Evolutionary conservation across 192 early-diverging fungal species (phyloP), one percentile per base, ranked within the genome.

Genomic region (Backusella tuberculispora): DNA sequence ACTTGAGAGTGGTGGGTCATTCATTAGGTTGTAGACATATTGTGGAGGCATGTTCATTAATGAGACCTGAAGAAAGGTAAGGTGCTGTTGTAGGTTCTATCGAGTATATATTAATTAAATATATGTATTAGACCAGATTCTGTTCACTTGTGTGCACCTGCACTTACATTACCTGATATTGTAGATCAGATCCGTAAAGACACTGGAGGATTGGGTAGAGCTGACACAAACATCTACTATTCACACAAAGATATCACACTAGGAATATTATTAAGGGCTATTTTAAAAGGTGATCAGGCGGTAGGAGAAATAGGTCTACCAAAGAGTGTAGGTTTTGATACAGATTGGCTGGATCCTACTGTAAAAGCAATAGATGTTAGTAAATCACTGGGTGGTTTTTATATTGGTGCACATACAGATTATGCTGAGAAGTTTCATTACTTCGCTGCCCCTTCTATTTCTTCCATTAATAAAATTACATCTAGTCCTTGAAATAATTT

Each of bases 21-120:
- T 79, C 77, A 5, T 41, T 83, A 13, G 81, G 81, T 2, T 83
- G 81, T 71, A 48, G 77, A 29, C 81, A 83, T 66, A 72, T 83
- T 13, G 73, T 83, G 15, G 77, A 79, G 63, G 81, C 81, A 0
- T 75, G 78, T 41, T 45, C 72, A 21, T 37, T 76, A 2, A 41
- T 83, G 45, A 38, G 47, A 6, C 63, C 50, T 12, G 29, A 75
- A 7, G 70, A 78, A 45, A 65, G 80, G 73, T 72, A 67, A 38
- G 13, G 37, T 15, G 13, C 29, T 34, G 29, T 34, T 34, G 29
- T 34, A 1, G 29, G 29, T 0, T 34, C 2, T 2, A 34, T 34
- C 29, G 29, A 34, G 29, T 40, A 26, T 63, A 37, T 13, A 12
- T 48, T 12, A 8, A 48, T 3, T n/a, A 7, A 1, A 4, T 56